Evolutionary conservation across 768 basidiomycete species (phyloP), one percentile per base, ranked within the genome.

Genomic region (Leccinum sublutescens): DNA sequence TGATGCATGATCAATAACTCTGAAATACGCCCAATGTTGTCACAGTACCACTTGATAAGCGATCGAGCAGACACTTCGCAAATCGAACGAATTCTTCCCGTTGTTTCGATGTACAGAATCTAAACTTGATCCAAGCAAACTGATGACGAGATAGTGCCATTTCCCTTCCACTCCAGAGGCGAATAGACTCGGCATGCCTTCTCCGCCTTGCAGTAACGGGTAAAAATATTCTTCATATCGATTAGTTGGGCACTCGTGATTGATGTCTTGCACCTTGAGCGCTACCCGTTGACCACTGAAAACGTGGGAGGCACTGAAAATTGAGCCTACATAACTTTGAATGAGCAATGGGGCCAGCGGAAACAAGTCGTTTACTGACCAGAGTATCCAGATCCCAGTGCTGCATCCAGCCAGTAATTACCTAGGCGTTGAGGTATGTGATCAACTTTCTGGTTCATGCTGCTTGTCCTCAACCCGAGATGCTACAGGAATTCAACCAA

Each of bases 191-290:
- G 89, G 89, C 81, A 92, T 88, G 5, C 89, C 89, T 48, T 79
- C 77, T 23, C 82, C 88, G 17, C 89, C 89, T 73, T 87, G 88
- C 12, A 92, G 72, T 7, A 80, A 64, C 19, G 88, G 89, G 66
- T 90, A 92, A 55, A 91, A 77, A 59, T 75, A 61, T 17, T 87
- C 82, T 67, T 92, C 89, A 55, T 86, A 89, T 31, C 74, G 77
- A 66, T 92, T 92, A 4, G 89, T 90, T 0, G 88, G 90, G 66
- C 88, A 91, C 68, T 87, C 83, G 58, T 89, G 85, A 62, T 90
- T 77, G 21, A 83, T 74, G 57, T 80, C 77, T 71, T 92, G 89
- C 10, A 92, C 75, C 69, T 92, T 92, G 55, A 92, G 78, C 2
- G 89, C 89, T 45, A 88, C 87, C n/a, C 79, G 69, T 47, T 85